Conservation (phyloP, 768 basidiomycete genomes). For the Lactarius vividus region DNA sequence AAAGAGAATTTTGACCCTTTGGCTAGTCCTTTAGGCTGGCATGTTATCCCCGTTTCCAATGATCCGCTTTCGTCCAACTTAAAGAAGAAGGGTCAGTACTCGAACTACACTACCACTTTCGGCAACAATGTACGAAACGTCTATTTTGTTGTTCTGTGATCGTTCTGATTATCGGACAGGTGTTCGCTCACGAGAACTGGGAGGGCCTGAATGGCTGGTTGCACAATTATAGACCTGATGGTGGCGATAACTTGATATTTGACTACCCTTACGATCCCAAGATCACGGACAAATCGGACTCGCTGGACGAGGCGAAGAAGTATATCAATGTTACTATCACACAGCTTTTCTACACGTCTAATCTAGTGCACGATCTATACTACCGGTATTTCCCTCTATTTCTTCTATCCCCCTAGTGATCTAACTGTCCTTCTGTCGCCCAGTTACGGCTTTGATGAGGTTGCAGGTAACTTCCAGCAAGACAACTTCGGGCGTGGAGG, state of each 20-base stretch:
- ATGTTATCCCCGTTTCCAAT: conserved; percentile 66
- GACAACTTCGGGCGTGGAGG: conserved; percentile 95
- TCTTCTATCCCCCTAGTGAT: neutral
- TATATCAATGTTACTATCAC: conserved; percentile 87
- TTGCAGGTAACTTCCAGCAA: conserved; percentile 95
- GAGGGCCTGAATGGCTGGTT: conserved; percentile 65
- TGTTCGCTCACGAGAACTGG: conserved; percentile 95
- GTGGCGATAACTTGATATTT: conserved; percentile 53
- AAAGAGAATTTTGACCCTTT: conserved; percentile 71
- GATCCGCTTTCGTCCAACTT: conserved; percentile 52
- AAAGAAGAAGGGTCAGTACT: conserved; percentile 29
- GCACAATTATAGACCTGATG: conserved; percentile 78
- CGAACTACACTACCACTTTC: conserved; percentile 77
- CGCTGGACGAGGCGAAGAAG: conserved; percentile 66
- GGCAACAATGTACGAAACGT: conserved; percentile 70
- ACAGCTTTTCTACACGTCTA: conserved; percentile 86
- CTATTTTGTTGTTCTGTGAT: neutral
- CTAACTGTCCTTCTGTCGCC: conserved; percentile 25
- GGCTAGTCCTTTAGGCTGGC: conserved; percentile 92
- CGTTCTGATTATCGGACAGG: conserved; percentile 36
- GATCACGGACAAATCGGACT: conserved; percentile 51
- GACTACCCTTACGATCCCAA: conserved; percentile 75
- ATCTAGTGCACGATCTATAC: conserved; percentile 79
- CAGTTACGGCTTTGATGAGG: conserved; percentile 90
- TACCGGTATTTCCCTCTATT: conserved; percentile 48